Evolutionary conservation across 345 rosid genomes (phyloP), one percentile per base, ranked within the genome.

Genomic region (Syzygium grande): DNA sequence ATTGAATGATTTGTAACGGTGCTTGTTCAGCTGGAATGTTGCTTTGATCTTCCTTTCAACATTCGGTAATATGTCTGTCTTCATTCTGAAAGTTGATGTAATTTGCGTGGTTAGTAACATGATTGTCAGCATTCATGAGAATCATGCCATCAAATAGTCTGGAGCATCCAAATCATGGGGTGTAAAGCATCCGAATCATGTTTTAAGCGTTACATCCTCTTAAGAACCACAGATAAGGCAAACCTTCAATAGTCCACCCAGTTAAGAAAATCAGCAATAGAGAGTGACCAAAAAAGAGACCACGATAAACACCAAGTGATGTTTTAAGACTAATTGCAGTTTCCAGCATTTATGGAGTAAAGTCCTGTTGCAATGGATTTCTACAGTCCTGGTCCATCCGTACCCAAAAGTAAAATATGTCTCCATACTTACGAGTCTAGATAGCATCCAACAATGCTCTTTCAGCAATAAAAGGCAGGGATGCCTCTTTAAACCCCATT

Each of bases 331-430:
- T 91, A 91, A 94, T 89, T 95, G 97, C 99, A 98, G 89, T 96
- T 93, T 89, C 99, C 99, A 86, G 99, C 95, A 89, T 96, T 96
- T 88, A 96, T 90, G 89, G 98, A 94, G 91, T 96, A 89, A 96
- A 98, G 88, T 95, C 95, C 91, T 86, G 92, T 87, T 90, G 89
- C 92, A 88, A 78, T 88, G 91, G 95, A 92, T 94, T 94, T 90
- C 98, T 95, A 2, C 94, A 93, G 91, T 98, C 99, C 86, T 85
- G 91, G 88, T 96, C 99, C 99, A 96, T 95, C 22, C 96, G 95
- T 88, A 90, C 98, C 99, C 99, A 96, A 92, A 96, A 96, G 88
- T 96, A 96, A 52, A 96, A 92, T 29, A 99, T 79, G 49, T 98
- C 98, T 65, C 98, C 99, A 85, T 96, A 90, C 88, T 89, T 96